Evolutionary conservation across 2,329 filamentous ascomycete genomes (phyloP).

Genomic region (Cladosporium velox): DNA sequence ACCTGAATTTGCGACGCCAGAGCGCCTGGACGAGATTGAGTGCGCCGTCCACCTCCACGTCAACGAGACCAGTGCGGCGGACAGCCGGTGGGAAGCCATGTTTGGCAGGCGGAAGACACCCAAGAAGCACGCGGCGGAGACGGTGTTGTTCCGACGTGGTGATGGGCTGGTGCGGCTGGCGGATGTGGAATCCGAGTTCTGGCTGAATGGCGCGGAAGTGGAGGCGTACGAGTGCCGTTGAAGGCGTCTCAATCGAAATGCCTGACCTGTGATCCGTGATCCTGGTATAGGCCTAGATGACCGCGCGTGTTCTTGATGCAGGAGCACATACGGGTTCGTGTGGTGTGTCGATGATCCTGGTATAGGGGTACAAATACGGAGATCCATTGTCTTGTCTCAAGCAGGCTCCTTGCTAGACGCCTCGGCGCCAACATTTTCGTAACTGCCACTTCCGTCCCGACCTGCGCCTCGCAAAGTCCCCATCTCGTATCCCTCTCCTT

Average conservation of each 20-base stretch:
- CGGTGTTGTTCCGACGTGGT: slow-evolving; percentile 33
- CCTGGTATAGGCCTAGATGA: background rate
- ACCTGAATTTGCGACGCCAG: slow-evolving; percentile 26
- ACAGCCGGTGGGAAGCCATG: slow-evolving; percentile 18
- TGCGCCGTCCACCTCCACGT: slow-evolving; percentile 28
- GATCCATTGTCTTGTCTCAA: slow-evolving; percentile 36
- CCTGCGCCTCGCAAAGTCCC: slow-evolving; percentile 44
- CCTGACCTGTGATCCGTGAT: background rate
- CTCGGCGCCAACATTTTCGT: slow-evolving; percentile 47
- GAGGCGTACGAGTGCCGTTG: slow-evolving; percentile 29
- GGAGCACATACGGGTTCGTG: slow-evolving; percentile 25
- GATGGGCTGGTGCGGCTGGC: slow-evolving; percentile 39
- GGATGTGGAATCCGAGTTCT: background rate
- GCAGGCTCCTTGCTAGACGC: slow-evolving; percentile 41
- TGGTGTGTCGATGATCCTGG: background rate
- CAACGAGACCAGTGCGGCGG: slow-evolving; percentile 19
- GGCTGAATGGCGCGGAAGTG: slow-evolving; percentile 36
- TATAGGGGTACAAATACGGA: slow-evolving; percentile 6
- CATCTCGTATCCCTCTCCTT: slow-evolving; percentile 40
- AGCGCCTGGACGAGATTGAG: slow-evolving; percentile 29
- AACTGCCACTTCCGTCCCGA: slow-evolving; percentile 49
- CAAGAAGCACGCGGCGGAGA: background rate
- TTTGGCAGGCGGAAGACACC: slow-evolving; percentile 21
- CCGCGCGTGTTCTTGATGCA: background rate
- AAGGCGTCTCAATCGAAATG: background rate